Conservation (phyloP, 345 rosid genomes). For the Bruguiera gymnorhiza region DNA sequence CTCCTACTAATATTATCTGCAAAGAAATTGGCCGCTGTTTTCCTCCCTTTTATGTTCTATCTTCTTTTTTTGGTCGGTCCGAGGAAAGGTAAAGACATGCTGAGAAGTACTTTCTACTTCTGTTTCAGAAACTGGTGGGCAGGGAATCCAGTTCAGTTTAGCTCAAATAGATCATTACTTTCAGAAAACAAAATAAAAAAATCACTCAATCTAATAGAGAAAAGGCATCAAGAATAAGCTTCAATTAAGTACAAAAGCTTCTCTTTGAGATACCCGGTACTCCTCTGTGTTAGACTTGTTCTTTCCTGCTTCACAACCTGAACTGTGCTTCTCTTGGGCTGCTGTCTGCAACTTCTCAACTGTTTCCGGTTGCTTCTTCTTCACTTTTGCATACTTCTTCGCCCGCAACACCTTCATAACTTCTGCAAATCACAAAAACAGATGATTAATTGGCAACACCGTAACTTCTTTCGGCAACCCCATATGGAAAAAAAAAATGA, state of each 20-base stretch:
- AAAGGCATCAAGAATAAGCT: background rate
- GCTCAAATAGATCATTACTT: background rate
- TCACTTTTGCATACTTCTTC: slow-evolving; percentile 73
- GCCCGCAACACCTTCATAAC: slow-evolving; percentile 81
- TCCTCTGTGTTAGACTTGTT: slow-evolving; percentile 17
- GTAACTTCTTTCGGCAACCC: no score
- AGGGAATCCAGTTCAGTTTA: background rate
- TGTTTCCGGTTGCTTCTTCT: slow-evolving; percentile 51
- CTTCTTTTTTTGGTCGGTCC: no score
- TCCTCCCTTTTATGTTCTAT: no score
- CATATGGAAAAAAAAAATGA: no score
- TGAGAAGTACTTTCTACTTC: no score
- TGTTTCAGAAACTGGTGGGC: background rate
- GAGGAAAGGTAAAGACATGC: no score
- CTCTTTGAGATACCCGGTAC: background rate
- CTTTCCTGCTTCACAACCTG: slow-evolving; percentile 27
- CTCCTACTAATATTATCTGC: no score
- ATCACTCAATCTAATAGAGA: background rate
- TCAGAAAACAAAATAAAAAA: background rate
- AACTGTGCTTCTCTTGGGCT: slow-evolving; percentile 30
- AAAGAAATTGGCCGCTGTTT: no score
- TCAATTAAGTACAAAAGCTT: background rate
- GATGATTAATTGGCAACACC: background rate
- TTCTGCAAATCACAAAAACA: slow-evolving; percentile 40
- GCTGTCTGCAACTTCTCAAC: slow-evolving; percentile 33